Conservation (phyloP, 78 protist genomes). For the Chrysochromulina tobinii region DNA sequence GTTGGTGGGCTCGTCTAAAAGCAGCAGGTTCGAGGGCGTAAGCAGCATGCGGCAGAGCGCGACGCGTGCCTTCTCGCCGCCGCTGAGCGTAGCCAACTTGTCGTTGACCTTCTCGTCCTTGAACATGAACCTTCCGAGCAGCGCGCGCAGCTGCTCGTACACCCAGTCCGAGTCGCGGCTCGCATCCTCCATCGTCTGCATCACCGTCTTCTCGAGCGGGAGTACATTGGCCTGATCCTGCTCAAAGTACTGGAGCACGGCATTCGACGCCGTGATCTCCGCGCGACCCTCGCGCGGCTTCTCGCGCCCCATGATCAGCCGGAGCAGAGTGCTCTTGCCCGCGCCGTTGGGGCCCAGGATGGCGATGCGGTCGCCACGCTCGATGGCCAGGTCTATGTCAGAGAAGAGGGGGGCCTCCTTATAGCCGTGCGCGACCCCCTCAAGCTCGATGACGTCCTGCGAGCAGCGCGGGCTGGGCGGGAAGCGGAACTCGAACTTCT, state of each 20-base stretch:
- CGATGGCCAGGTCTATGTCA: constrained; percentile 21
- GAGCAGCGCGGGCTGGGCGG: constrained; percentile 30
- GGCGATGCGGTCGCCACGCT: constrained; percentile 41
- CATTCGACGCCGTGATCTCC: neutral
- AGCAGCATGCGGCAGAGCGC: constrained; percentile 60
- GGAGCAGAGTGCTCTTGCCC: constrained; percentile 50
- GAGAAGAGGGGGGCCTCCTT: neutral
- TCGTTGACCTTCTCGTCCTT: constrained; percentile 24
- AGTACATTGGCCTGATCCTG: constrained; percentile 56
- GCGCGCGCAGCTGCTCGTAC: constrained; percentile 39
- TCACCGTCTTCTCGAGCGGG: constrained; percentile 42
- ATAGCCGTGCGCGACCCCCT: constrained; percentile 25
- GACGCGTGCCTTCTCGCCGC: constrained; percentile 62
- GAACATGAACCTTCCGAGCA: constrained; percentile 52
- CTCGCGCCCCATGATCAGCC: constrained; percentile 36
- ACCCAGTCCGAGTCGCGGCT: neutral
- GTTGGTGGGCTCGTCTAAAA: constrained; percentile 58
- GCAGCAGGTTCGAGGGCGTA: constrained; percentile 31
- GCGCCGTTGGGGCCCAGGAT: constrained; percentile 40
- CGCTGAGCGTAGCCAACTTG: neutral
- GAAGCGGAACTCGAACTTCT: constrained; percentile 8
- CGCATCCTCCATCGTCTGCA: constrained; percentile 12
- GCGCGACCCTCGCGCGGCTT: neutral
- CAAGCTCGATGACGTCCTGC: neutral
- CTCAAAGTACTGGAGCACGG: constrained; percentile 25